A percentile compares a stretch with the other conserved stretches of the same genome.
These are phyloP conservation scores for Pontederia crassipes DNA, from an alignment of 176 grass and related monocot genomes.

Conservation along the genomic window DNA sequence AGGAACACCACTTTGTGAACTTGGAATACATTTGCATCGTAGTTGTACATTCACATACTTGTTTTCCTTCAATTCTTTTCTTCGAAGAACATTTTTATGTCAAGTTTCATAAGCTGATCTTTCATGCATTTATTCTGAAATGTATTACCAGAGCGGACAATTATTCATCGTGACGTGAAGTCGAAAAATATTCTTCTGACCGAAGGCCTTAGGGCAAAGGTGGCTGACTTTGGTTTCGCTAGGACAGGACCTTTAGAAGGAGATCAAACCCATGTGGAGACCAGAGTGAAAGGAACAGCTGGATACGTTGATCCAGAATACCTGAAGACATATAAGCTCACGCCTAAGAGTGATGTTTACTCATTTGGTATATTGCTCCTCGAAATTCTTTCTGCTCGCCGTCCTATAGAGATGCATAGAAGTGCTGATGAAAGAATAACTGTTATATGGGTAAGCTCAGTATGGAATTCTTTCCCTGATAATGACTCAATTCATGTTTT, in stretches of 20 bases:
- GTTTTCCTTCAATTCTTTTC: too few relatives aligned
- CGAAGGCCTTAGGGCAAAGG: conserved; percentile 75
- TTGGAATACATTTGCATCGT: too few relatives aligned
- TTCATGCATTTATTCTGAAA: neutral
- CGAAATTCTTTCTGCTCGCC: conserved; percentile 82
- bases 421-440: conserved; percentile 65
- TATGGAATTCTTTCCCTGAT: neutral
- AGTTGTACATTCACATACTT: too few relatives aligned
- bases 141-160: conserved; percentile 66
- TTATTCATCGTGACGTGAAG: conserved; percentile 95
- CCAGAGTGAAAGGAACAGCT: conserved; percentile 74
- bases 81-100: too few relatives aligned
- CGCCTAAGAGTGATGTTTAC: conserved; percentile 84
- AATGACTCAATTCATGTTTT: neutral
- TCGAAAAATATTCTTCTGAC: conserved; percentile 88
- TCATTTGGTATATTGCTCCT: conserved; percentile 90
- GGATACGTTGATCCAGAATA: conserved; percentile 95
- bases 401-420: conserved; percentile 63
- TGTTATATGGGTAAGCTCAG: conserved; percentile 74
- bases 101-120: too few relatives aligned
- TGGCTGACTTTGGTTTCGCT: conserved; percentile 93
- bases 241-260: conserved; percentile 64
- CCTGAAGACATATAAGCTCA: conserved; percentile 64
- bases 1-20: too few relatives aligned
- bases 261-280: conserved; percentile 72